A percentile compares a stretch with the other conserved stretches of the same genome.
Evolutionary conservation across 805 yeast species (phyloP).

Genomic region (Myxozyma neotropica): DNA sequence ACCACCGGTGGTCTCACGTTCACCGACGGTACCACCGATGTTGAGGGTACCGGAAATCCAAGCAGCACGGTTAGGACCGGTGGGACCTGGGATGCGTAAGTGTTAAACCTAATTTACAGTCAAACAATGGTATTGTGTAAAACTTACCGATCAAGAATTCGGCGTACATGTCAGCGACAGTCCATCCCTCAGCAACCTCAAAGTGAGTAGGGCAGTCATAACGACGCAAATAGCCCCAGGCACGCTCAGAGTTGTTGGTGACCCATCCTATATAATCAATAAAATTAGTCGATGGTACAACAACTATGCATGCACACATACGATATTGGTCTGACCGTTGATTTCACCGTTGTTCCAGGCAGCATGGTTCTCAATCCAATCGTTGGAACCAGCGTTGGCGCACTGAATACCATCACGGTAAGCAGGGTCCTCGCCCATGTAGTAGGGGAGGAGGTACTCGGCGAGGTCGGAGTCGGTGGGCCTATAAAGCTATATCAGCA

Average conservation of each 20-base stretch:
- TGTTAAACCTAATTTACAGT: not conserved
- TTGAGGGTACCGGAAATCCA: conserved; percentile 38
- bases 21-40: conserved; percentile 33
- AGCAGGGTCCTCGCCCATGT: conserved; percentile 29
- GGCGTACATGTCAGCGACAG: conserved; percentile 39
- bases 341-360: conserved; percentile 37
- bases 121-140: not conserved
- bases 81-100: conserved; percentile 26
- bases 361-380: conserved; percentile 37
- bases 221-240: conserved; percentile 37
- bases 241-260: conserved; percentile 35
- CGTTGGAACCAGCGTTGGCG: conserved; percentile 37
- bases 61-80: conserved; percentile 37
- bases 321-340: conserved; percentile 15
- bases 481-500: not conserved
- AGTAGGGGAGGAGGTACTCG: conserved; percentile 36
- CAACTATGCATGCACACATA: not conserved
- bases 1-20: conserved; percentile 33
- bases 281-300: not conserved
- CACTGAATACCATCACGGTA: conserved; percentile 37
- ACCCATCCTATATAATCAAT: conserved; percentile 29
- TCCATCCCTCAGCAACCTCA: conserved; percentile 37
- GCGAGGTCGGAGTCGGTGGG: conserved; percentile 15
- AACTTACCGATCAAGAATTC: conserved; percentile 35
- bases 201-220: conserved; percentile 37